Evolutionary conservation across 306 rosid species (phyloP), one percentile per base, ranked within the genome.

Genomic region (Cyclanthera cordifolia): DNA sequence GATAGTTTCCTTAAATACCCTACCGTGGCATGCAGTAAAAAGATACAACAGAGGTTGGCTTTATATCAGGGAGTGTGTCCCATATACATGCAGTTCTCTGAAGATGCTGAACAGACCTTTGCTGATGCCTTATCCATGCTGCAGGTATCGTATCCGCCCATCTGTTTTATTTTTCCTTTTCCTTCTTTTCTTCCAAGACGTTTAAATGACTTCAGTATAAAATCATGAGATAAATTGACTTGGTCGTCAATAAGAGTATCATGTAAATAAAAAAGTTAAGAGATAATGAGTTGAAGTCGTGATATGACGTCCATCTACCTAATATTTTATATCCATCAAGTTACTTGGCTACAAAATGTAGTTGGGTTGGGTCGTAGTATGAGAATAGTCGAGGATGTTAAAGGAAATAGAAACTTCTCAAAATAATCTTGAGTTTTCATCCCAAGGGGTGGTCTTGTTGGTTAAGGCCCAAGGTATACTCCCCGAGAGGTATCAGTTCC

Each of bases 21-120:
- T 65, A 1, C 23, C 9, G 51, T 46, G 49, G 71, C 67, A 8
- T 77, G 81, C 87, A 90, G 99, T 65, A 88, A 93, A 87, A 81
- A 87, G 73, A 87, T 86, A 69, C 96, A 82, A 47, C 96, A 85
- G 71, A 82, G 94, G 59, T 61, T 93, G 81, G 91, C 99, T 75
- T 75, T 84, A 73, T 93, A 93, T 79, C 95, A 93, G 84, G 99
- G 99, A 69, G 95, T 87, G 23, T 88, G 95, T 65, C 96, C 99
- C 17, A 72, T 90, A 70, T 78, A 82, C 89, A 86, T 90, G 95
- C 85, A 87, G 39, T 93, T 93, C 75, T 80, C 85, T 2, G 91
- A 87, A 4, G 96, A 93, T 74, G 74, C 95, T 41, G 97, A 90
- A 71, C 84, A 79, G 69, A 90, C 89, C 53, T 90, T 90, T 61